Evolutionary conservation across 208 protist genomes (phyloP), one percentile per base, ranked within the genome.

Genomic region (Wallacemonas sp.): DNA sequence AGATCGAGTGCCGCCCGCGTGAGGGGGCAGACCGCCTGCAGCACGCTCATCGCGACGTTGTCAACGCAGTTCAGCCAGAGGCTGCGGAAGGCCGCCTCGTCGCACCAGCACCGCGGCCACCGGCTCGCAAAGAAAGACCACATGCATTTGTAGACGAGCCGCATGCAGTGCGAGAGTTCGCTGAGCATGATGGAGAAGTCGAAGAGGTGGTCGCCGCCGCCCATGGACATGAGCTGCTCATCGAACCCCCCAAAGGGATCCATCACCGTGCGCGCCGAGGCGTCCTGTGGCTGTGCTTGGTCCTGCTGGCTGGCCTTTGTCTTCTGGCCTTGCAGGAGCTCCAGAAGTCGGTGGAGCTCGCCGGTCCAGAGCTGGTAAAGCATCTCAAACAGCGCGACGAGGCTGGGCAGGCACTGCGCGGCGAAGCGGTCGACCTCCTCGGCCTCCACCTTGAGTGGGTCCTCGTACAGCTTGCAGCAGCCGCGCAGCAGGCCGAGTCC

Each of bases 91-190:
- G 61, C 68, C 2, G 52, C 38, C 68, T 61, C 63, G n/a, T 90
- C 73, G 65, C 87, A 93, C 44, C 92, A 72, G 71, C 74, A 84
- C 19, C 38, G 72, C 47, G 90, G 90, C 78, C 76, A 92, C 34
- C 87, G 80, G 6, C 39, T 65, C 1, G 60, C 46, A 21, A 75
- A 73, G 32, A 93, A 76, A 8, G 75, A 81, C 36, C 78, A 72
- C 49, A 92, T 57, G 65, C 85, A 91, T 74, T 96, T 96, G 19
- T 85, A 47, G n/a, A 67, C 61, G 30, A 93, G 58, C 29, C 87
- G 87, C 60, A 93, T 70, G 70, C 87, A 92, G 58, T 93, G 82
- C 6, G 76, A 72, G 5, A 93, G 65, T 60, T 87, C 81, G 1
- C 11, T 61, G 21, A 80, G 70, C 30, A 64, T 55, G 27, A 65